Evolutionary conservation across 2,329 filamentous ascomycete genomes (phyloP).

Genomic region (Colletotrichum scovillei): DNA sequence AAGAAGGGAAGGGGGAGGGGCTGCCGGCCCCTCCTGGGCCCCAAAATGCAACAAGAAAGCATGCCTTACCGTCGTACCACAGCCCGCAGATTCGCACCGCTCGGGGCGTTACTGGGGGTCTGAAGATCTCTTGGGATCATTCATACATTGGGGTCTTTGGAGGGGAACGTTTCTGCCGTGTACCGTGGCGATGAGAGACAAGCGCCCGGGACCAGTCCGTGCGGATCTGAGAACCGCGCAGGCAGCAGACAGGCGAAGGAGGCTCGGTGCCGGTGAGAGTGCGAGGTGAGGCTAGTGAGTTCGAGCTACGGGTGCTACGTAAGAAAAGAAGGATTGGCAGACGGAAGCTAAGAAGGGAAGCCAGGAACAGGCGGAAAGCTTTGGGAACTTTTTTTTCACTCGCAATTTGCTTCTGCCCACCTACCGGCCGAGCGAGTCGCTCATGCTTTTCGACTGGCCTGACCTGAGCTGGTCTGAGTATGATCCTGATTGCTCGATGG

Average conservation of each 20-base stretch:
- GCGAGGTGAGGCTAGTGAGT: background rate
- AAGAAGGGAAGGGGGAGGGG: background rate
- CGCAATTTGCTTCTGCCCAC: background rate
- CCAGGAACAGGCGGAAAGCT: background rate
- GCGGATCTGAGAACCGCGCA: constrained; percentile 29
- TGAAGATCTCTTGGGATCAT: constrained; percentile 22
- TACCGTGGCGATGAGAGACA: constrained; percentile 27
- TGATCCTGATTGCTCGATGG: background rate
- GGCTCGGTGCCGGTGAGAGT: background rate
- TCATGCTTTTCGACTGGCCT: background rate
- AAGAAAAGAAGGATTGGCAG: background rate
- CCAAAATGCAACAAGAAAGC: constrained; percentile 5
- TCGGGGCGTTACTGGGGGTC: constrained; percentile 23
- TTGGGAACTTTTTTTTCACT: background rate
- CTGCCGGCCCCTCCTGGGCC: background rate
- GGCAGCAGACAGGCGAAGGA: background rate
- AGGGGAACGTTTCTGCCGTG: constrained; percentile 17
- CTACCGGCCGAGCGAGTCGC: background rate
- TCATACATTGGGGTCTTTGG: background rate
- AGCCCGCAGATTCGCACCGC: constrained; percentile 18
- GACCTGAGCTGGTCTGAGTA: background rate
- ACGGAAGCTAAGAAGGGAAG: background rate
- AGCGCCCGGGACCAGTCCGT: constrained; percentile 32
- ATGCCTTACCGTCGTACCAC: constrained; percentile 15
- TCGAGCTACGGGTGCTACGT: background rate